Base-by-base conservation (phyloP, 495 filamentous ascomycete genomes). In the Penicillium malachiteum region DNA sequence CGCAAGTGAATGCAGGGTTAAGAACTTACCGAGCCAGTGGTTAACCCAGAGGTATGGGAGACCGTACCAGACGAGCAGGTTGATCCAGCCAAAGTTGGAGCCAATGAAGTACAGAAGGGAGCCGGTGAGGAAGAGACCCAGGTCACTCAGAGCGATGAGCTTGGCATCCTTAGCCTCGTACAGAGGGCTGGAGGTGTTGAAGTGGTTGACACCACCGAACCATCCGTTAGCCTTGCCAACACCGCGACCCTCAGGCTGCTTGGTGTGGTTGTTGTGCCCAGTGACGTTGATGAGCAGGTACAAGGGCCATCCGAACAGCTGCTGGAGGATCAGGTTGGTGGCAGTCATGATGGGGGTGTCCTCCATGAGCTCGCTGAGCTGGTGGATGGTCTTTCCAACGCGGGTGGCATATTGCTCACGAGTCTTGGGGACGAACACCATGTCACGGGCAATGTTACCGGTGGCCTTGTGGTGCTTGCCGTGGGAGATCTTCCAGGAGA, bases 41-140 rank as follows among this genome's bases (percentile, higher is more conserved):
- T 98, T 96, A 21, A 97, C 94, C 93, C 93, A 97, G 58, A 97
- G 78, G 71, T 97, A 98, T 9, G 94, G 94, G 53, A 95, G 65
- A 66, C 89, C 84, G 72, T 97, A 98, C 92, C 94, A 97, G 40
- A 98, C 87, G 30, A 87, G 73, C 64, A 97, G 76, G 74, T 96
- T 96, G 59, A 79, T 65, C 82, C 85, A 92, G 67, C 95, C 93
- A 62, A 85, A 96, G 48, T 73, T 90, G 70, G 85, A 81, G 33
- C 77, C 81, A 59, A 87, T 70, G 58, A 83, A 75, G 60, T 84
- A 84, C 49, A 88, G 71, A 18, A 83, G 71, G 40, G 66, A 73
- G 59, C 74, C 72, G 48, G 78, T 79, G 59, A 90, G 71, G 53
- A 77, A 78, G 38, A 96, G 72, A 68, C 90, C 91, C 14, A 94